Conservation (phyloP, 345 rosid genomes). For the Eucalyptus cladocalyx region DNA sequence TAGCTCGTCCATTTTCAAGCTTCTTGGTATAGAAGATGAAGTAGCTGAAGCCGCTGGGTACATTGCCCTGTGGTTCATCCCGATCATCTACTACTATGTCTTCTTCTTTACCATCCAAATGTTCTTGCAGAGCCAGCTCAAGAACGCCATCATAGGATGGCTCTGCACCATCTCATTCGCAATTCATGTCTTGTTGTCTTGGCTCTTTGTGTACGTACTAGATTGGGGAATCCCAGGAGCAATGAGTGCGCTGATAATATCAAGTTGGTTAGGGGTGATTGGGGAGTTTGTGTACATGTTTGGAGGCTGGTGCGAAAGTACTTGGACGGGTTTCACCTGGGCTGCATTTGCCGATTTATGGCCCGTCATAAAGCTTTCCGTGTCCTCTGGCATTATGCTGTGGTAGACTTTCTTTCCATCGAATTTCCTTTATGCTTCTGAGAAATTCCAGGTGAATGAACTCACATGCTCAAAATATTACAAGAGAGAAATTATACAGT, state of each 20-base stretch:
- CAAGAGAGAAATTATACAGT: neutral
- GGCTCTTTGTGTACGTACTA: conserved; percentile 5
- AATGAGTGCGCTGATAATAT: conserved; percentile 12
- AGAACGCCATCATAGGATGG: neutral
- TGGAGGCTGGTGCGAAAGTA: conserved; percentile 18
- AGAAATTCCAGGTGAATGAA: neutral
- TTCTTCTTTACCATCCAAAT: neutral
- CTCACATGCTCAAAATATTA: neutral
- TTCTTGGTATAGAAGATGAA: neutral
- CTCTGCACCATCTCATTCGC: neutral
- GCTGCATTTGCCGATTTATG: conserved; percentile 8
- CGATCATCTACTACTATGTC: neutral
- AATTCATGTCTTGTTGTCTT: neutral
- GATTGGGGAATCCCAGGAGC: conserved; percentile 13
- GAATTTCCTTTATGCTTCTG: neutral
- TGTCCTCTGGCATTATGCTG: conserved; percentile 20
- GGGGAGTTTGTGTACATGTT: conserved; percentile 13
- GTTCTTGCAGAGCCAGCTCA: conserved; percentile 6
- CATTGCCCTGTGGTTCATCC: conserved; percentile 5
- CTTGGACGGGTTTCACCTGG: conserved; percentile 15
- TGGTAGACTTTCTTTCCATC: neutral
- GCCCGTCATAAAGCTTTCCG: conserved; percentile 10
- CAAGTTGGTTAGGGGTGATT: conserved; percentile 4
- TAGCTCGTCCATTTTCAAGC: neutral
- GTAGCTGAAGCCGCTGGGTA: neutral